Percentiles rank a stretch among this genome's conserved stretches.
Conservation (phyloP, 139 green algal genomes). For the Volvox africanus region DNA sequence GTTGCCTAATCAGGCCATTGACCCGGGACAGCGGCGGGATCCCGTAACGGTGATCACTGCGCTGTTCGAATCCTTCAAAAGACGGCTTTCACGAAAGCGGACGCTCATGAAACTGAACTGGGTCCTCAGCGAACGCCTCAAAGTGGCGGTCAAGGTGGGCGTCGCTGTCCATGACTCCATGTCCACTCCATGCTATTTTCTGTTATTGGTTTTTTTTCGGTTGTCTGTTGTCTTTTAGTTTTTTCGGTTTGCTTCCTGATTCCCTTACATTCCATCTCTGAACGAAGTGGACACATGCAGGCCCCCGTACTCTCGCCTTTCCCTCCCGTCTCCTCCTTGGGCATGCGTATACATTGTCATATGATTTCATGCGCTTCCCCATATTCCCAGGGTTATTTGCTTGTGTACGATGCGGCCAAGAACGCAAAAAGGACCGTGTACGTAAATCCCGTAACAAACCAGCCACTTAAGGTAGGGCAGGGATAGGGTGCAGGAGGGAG, state of each 20-base stretch:
- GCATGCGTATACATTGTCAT: neutral
- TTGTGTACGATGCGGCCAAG: neutral
- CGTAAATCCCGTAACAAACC: slow-evolving; percentile 26
- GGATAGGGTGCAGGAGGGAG: no score
- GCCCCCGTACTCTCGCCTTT: no score
- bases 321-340: neutral
- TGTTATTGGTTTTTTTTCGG: no score
- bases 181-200: no score
- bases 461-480: slow-evolving; percentile 18
- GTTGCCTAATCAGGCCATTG: neutral
- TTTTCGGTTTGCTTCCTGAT: no score
- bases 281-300: neutral
- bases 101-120: slow-evolving; percentile 16
- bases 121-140: neutral
- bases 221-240: no score
- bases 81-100: slow-evolving; percentile 2
- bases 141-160: neutral
- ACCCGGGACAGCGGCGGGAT: neutral
- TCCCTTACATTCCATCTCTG: no score
- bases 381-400: slow-evolving; percentile 10
- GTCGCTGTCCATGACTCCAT: no score
- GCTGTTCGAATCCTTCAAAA: slow-evolving; percentile 29
- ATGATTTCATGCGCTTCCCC: no score
- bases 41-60: neutral
- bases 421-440: neutral